Evolutionary conservation across 23 red algal genomes (phyloP), one percentile per base, ranked within the genome.

Genomic region (Pyropia yezoensis): DNA sequence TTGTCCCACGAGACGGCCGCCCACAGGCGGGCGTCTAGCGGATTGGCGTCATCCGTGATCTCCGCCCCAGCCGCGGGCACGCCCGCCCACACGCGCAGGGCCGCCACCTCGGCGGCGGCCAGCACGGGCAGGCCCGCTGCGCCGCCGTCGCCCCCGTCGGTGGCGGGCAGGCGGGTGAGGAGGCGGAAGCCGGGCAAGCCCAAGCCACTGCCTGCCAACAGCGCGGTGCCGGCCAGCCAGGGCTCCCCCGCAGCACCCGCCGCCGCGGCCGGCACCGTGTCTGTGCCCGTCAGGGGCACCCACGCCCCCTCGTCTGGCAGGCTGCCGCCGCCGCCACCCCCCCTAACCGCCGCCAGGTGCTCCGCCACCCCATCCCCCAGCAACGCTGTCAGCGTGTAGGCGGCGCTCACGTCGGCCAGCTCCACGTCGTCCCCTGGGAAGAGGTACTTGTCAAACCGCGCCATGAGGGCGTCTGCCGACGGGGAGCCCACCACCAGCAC

Each of bases 21-120:
- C 69, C 69, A 85, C 52, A 85, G 30, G 15, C 80, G 67, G 33
- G 69, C 68, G 63, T 85, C 80, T 7, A 85, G 65, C 11, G 80
- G 70, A 7, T 57, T 76, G 33, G 33, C 20, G 2, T 26, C 71
- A 12, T 63, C 70, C 12, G 49, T 80, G 57, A 65, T 57, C 51
- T 85, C 80, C 5, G 28, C 20, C 22, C 52, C 61, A 0, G 63
- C 28, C 3, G 54, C 53, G 53, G 62, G 71, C 14, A 77, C 59
- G 19, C 78, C 78, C 14, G 55, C 50, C 47, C 24, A n/a, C 7
- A 75, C 53, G 17, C 78, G 18, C 55, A 53, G 45, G 6, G n/a
- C 67, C 6, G 32, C 78, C 78, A 56, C 56, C 34, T 83, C 49
- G 28, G 33, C 66, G 13, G 29, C 67, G 23, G 49, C 1, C 25